Base-by-base conservation (phyloP, 176 grass and related monocot species). In the Oryza coarctata region DNA sequence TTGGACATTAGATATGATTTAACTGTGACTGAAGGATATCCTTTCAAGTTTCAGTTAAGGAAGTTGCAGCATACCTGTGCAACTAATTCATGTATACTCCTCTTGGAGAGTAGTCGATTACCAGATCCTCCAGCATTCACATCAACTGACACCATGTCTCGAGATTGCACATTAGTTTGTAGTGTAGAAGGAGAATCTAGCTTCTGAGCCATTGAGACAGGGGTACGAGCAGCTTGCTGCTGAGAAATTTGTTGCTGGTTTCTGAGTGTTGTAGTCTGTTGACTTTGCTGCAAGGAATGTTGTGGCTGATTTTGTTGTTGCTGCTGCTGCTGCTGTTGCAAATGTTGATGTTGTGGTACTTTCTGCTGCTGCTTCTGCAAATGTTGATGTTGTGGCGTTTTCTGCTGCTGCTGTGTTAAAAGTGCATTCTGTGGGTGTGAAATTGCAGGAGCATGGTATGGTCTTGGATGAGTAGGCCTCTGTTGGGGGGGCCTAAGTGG, bases 51-150 rank as follows among this genome's bases (percentile, higher is more conserved):
- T 34, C 61, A 45, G 7, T 68, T 5, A 74, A 67, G 58, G 78
- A 39, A 70, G 5, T 67, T 68, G 64, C 22, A 82, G 66, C 67
- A 22, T 74, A 99, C 96, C 87, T 95, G 96, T 34, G 75, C 78
- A 76, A 99, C 83, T 85, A 99, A 87, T 57, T 95, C 96, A 68
- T 84, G 89, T 76, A 99, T 90, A 86, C 87, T 99, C 91, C 90
- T 93, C 89, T 95, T 95, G 84, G 76, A 92, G 34, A 99, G 72
- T 80, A 95, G 78, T 20, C 85, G 91, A 81, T 90, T 71, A 36
- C 89, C 81, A 84, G 77, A 80, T 75, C 93, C 93, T 45, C 86
- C 69, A 80, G 68, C 72, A 86, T 94, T 77, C 70, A 85, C 30
- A 70, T 78, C 76, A 6, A 40, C 47, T 3, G 76, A 67, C 66